Percentiles rank a stretch among this genome's conserved stretches.
These are phyloP conservation scores for Boechera stricta DNA, from an alignment of 345 rosid species.

Conservation along the genomic window DNA sequence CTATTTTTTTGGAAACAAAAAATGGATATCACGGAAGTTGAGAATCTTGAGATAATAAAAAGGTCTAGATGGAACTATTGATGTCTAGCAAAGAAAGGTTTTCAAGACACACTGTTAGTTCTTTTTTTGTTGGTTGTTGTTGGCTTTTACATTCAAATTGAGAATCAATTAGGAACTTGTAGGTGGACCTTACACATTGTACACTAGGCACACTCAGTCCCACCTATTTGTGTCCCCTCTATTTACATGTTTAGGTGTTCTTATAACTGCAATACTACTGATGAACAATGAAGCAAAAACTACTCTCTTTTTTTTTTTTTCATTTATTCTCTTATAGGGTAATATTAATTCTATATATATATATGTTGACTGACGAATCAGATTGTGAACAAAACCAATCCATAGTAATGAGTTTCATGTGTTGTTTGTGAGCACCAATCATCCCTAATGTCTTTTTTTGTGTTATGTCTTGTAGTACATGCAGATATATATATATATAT, in stretches of 20 bases:
- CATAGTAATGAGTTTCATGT: conserved; percentile 2
- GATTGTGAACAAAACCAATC: not conserved
- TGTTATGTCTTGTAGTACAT: not conserved
- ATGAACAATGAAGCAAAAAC: conserved; percentile 8
- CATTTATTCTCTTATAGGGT: not conserved
- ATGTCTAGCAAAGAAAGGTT: conserved; percentile 26
- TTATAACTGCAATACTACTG: conserved; percentile 20
- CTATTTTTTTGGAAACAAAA: not conserved
- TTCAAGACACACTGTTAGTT: conserved; percentile 27
- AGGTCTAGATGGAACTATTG: conserved; percentile 23
- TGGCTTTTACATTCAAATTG: conserved; percentile 35
- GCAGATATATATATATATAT: not conserved
- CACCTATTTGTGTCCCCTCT: conserved; percentile 28
- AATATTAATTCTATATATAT: not conserved
- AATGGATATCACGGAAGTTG: conserved; percentile 17
- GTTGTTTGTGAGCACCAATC: not conserved
- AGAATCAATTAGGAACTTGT: conserved; percentile 36
- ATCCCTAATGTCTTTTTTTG: not conserved
- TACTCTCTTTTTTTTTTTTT: not conserved
- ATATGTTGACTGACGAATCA: not conserved
- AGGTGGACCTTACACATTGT: conserved; percentile 35
- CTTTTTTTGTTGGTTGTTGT: conserved; percentile 13
- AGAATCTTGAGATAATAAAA: conserved; percentile 9
- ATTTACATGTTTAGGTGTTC: conserved; percentile 15
- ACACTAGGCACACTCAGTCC: conserved; percentile 32